Evolutionary conservation across 2,329 filamentous ascomycete species (phyloP).

Genomic region (Xenoacremonium recifei): DNA sequence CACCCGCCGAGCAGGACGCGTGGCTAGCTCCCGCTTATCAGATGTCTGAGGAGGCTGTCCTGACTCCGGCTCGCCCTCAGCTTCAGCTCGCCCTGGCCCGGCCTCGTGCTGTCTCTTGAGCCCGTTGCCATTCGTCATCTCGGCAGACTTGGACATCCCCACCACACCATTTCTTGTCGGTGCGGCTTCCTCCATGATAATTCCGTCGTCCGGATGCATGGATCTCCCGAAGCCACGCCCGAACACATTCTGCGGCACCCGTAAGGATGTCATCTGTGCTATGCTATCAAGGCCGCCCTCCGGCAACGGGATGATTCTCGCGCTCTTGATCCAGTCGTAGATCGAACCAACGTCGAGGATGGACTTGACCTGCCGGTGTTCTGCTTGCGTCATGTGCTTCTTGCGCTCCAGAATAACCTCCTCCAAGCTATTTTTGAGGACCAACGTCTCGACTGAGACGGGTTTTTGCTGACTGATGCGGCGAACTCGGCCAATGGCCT

Average conservation of each 20-base stretch:
- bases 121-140: constrained; percentile 14
- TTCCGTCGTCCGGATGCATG: constrained; percentile 45
- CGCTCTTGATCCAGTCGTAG: constrained; percentile 59
- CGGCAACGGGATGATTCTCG: constrained; percentile 40
- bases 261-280: constrained; percentile 49
- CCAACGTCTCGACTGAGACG: constrained; percentile 83
- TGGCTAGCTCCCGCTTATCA: constrained; percentile 12
- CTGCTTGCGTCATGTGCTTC: constrained; percentile 69
- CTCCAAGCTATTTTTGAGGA: constrained; percentile 77
- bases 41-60: constrained; percentile 10
- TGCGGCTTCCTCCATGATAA: constrained; percentile 31
- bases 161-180: constrained; percentile 9
- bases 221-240: constrained; percentile 44
- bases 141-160: constrained; percentile 5
- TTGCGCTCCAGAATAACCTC: constrained; percentile 77
- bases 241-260: constrained; percentile 49
- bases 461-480: constrained; percentile 79
- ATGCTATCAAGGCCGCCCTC: constrained; percentile 30
- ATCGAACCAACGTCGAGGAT: constrained; percentile 58
- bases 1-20: constrained; percentile 31
- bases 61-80: constrained; percentile 6
- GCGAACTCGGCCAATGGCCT: constrained; percentile 87
- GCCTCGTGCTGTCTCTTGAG: constrained; percentile 27
- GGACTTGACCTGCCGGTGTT: constrained; percentile 54
- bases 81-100: constrained; percentile 12